phyloP scores from a whole-genome alignment of 1,139 yeast species.

The Nakaseomyces delphensis region DNA sequence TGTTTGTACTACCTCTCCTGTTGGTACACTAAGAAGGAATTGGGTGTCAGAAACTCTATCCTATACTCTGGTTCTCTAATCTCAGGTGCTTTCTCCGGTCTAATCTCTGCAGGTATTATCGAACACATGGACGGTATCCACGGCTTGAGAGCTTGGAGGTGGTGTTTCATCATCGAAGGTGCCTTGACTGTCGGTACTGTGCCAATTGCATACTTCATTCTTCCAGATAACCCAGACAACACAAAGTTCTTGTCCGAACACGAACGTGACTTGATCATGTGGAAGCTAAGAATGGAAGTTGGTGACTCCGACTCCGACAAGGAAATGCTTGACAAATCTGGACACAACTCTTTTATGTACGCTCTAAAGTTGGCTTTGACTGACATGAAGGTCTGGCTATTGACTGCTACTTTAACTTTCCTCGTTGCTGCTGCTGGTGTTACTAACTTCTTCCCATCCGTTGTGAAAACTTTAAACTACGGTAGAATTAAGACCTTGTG shows the following conservation, averaged over 20 bases:
- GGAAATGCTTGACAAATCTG: conserved; percentile 34
- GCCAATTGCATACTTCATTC: conserved; percentile 41
- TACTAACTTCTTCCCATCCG: conserved; percentile 54
- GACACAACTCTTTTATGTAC: conserved; percentile 34
- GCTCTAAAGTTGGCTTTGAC: conserved; percentile 37
- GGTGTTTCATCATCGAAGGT: conserved; percentile 56
- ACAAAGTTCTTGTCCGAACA: conserved; percentile 43
- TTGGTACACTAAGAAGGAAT: conserved; percentile 44
- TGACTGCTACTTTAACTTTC: conserved; percentile 41
- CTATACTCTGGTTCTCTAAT: conserved; percentile 51
- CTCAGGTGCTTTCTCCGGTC: conserved; percentile 54
- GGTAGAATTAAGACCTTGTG: conserved; percentile 42
- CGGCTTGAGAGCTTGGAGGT: conserved; percentile 45
- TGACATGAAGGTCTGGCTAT: conserved; percentile 42
- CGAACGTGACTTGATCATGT: conserved; percentile 44
- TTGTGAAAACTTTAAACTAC: conserved; percentile 47
- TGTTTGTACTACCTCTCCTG: conserved; percentile 42
- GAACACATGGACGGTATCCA: conserved; percentile 34
- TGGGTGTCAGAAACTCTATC: conserved; percentile 47
- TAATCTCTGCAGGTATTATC: conserved; percentile 42
- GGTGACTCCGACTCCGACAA: conserved; percentile 49
- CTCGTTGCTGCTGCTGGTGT: conserved; percentile 52
- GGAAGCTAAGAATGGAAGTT: conserved; percentile 43
- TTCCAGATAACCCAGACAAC: conserved; percentile 51
- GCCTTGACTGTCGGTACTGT: conserved; percentile 48